These are phyloP conservation scores for Cyclotella baltica DNA, from an alignment of 108 stramenopile genomes.

Conservation along the genomic window DNA sequence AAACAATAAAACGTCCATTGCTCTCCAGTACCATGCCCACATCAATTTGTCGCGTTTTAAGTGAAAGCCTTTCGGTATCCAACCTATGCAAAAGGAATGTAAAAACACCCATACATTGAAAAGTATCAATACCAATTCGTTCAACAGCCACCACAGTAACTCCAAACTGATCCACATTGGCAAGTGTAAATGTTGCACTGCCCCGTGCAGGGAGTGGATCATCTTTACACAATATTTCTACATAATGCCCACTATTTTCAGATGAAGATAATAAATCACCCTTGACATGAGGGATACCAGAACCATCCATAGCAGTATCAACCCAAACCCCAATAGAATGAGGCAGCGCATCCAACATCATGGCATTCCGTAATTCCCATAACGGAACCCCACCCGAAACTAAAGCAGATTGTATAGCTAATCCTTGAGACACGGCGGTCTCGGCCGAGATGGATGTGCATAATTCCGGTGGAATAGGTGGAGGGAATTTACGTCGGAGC, in stretches of 20 bases:
- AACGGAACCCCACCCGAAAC: conserved; percentile 64
- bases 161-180: conserved; percentile 64
- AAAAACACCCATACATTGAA: conserved; percentile 68
- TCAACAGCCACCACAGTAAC: conserved; percentile 81
- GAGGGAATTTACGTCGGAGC: conserved; percentile 70
- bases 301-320: conserved; percentile 12
- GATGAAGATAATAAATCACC: conserved; percentile 36
- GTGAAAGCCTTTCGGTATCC: conserved; percentile 37
- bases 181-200: conserved; percentile 68
- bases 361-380: conserved; percentile 71
- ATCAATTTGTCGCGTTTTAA: conserved; percentile 47
- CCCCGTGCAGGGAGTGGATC: conserved; percentile 70
- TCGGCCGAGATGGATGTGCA: conserved; percentile 77
- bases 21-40: conserved; percentile 75
- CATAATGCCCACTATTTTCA: conserved; percentile 41
- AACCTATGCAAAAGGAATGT: conserved; percentile 76
- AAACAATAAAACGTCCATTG: conserved; percentile 73
- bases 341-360: conserved; percentile 87
- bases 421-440: conserved; percentile 82
- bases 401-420: conserved; percentile 84
- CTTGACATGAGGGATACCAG: conserved; percentile 28
- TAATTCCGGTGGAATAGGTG: conserved; percentile 58
- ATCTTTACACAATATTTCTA: conserved; percentile 68
- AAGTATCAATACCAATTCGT: conserved; percentile 55
- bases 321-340: conserved; percentile 83